Evolutionary conservation across 495 filamentous ascomycete species (phyloP), one percentile per base, ranked within the genome.

Genomic region (Cudoniella acicularis): DNA sequence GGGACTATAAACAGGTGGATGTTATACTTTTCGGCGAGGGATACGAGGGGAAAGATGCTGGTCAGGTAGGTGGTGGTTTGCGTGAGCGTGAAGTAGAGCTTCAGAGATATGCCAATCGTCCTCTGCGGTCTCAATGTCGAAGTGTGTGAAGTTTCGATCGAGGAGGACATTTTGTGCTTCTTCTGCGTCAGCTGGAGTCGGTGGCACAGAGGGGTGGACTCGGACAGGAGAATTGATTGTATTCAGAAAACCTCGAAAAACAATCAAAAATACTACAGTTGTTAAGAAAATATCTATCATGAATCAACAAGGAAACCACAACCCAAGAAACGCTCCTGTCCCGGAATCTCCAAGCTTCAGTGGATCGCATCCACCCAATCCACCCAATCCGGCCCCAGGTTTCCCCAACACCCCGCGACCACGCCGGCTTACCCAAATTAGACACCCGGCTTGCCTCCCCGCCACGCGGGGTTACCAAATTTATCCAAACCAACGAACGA

Each of bases 1-100:
- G 90, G 90, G 63, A 92, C 85, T 60, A 93, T 65, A 70, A 86
- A 86, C 60, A 84, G 68, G 71, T 84, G 80, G 57, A 81, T 65
- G 22, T 67, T 63, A 27, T 67, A 49, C 10, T 71, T 66, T 40
- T 74, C 68, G 13, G 70, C 64, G 18, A 69, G 56, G 20, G 62
- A 57, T 10, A 64, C 57, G 22, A 75, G 40, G 11, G 64, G 71
- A 73, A 59, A 70, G 56, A 66, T 72, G 70, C 45, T 63, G 42
- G 73, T 67, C 59, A 87, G 73, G 75, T 90, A 95, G 47, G 73
- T 63, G 53, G 75, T 73, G 13, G 90, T 92, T 54, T 75, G 74
- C 18, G 80, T 70, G 20, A 85, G 79, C 72, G 82, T 81, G 71
- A 92, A 92, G 78, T 93, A 93, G 84, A 91, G 89, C 68, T 95